phyloP scores from a whole-genome alignment of 2,329 filamentous ascomycete species.

The Ascochyta rabiei region DNA sequence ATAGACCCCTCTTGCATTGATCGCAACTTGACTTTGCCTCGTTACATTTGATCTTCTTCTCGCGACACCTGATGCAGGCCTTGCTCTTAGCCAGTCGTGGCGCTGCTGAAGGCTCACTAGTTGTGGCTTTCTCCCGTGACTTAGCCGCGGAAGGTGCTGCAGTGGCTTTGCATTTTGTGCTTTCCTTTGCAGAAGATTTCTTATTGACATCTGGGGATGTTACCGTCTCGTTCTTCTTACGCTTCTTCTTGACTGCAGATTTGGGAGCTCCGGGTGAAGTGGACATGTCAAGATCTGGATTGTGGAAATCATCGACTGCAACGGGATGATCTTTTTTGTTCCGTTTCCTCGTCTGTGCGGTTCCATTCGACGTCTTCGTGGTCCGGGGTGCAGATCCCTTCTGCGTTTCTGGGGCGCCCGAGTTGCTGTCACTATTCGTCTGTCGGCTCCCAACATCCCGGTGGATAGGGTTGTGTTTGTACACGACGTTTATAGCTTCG shows the following conservation, averaged over 20 bases:
- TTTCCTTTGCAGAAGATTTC: conserved; percentile 22
- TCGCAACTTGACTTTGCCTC: conserved; percentile 38
- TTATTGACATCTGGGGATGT: background rate
- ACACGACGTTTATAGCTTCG: conserved; percentile 44
- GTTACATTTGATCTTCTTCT: conserved; percentile 43
- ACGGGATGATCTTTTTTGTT: conserved; percentile 19
- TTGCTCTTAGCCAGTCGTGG: conserved; percentile 23
- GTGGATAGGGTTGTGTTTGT: conserved; percentile 46
- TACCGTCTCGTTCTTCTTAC: conserved; percentile 22
- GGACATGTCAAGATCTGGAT: conserved; percentile 28
- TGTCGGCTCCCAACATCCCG: conserved; percentile 26
- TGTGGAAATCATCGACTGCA: conserved; percentile 18
- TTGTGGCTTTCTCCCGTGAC: conserved; percentile 18
- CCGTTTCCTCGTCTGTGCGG: conserved; percentile 25
- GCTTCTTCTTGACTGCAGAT: conserved; percentile 27
- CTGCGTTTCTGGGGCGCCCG: background rate
- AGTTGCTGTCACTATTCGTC: conserved; percentile 10
- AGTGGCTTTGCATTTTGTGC: conserved; percentile 14
- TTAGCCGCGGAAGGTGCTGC: conserved; percentile 19
- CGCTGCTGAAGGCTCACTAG: conserved; percentile 6
- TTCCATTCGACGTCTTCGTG: background rate
- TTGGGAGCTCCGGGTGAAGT: conserved; percentile 27
- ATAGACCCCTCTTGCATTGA: conserved; percentile 37
- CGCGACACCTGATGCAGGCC: conserved; percentile 28
- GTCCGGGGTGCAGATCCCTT: background rate